A percentile compares a stretch with the other conserved stretches of the same genome.
Evolutionary conservation across 1,139 yeast species (phyloP).

Genomic region (Scheffersomyces quercinus): DNA sequence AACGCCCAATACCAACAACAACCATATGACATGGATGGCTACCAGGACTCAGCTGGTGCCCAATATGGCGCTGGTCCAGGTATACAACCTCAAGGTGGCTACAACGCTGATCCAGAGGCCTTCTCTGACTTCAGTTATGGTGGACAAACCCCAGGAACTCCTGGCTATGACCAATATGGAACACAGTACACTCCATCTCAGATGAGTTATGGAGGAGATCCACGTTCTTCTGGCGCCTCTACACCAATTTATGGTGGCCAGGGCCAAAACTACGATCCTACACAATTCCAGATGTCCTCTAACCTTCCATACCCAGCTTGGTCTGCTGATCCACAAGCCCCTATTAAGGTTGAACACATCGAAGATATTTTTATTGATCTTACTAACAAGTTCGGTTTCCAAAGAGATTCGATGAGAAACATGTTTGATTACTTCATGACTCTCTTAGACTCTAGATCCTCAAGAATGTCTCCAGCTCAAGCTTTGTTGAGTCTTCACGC

Average conservation of each 20-base stretch:
- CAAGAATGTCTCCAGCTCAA: slow-evolving; percentile 96
- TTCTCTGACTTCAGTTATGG: slow-evolving; percentile 72
- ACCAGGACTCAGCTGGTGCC: slow-evolving; percentile 33
- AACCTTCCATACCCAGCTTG: slow-evolving; percentile 90
- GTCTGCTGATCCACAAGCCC: slow-evolving; percentile 87
- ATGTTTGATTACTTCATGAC: slow-evolving; percentile 96
- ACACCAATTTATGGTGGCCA: slow-evolving; percentile 86
- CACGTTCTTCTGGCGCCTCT: slow-evolving; percentile 89
- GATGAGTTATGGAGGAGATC: slow-evolving; percentile 74
- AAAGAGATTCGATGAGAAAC: slow-evolving; percentile 95
- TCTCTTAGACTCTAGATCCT: slow-evolving; percentile 88
- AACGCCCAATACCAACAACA: slow-evolving; percentile 56
- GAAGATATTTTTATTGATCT: slow-evolving; percentile 89
- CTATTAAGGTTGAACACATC: slow-evolving; percentile 77
- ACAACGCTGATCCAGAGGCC: slow-evolving; percentile 67
- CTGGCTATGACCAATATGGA: slow-evolving; percentile 75
- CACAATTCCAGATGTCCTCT: slow-evolving; percentile 61
- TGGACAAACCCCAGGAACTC: slow-evolving; percentile 66
- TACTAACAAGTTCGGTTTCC: slow-evolving; percentile 93
- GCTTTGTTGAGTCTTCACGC: slow-evolving; percentile 92
- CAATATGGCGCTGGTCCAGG: slow-evolving; percentile 30
- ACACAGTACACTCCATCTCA: slow-evolving; percentile 81
- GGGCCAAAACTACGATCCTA: slow-evolving; percentile 64
- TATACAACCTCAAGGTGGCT: slow-evolving; percentile 38
- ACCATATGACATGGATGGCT: slow-evolving; percentile 51